These are phyloP conservation scores for Macrocybe gigantea DNA, from an alignment of 768 basidiomycete species.

Conservation along the genomic window DNA sequence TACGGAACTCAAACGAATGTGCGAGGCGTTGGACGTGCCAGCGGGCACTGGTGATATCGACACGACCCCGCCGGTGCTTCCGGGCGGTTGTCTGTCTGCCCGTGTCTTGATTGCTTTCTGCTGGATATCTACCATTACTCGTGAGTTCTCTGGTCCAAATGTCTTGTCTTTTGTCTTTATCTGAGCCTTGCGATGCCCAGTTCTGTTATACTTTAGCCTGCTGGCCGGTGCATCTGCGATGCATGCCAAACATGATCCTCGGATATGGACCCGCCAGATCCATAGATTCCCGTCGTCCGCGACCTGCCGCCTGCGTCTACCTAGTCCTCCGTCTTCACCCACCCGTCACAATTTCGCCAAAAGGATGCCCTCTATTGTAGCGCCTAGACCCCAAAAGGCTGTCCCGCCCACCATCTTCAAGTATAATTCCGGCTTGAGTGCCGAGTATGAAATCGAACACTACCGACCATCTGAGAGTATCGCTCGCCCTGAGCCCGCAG, in stretches of 20 bases:
- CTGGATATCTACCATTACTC: constrained; percentile 22
- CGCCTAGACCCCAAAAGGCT: constrained; percentile 36
- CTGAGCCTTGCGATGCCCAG: constrained; percentile 22
- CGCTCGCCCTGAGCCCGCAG: constrained; percentile 13
- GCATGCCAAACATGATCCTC: constrained; percentile 35
- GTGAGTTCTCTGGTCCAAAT: constrained; percentile 24
- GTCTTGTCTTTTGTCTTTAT: no score
- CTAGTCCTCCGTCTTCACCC: constrained; percentile 14
- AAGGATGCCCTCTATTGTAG: constrained; percentile 33
- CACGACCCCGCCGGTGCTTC: not conserved
- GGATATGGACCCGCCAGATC: constrained; percentile 39
- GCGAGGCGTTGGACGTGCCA: constrained; percentile 12
- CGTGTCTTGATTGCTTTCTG: constrained; percentile 53
- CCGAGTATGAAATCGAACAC: constrained; percentile 45
- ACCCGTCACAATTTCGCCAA: constrained; percentile 27
- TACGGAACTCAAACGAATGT: constrained; percentile 28
- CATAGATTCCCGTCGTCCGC: no score
- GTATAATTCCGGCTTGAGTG: constrained; percentile 32
- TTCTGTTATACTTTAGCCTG: constrained; percentile 51
- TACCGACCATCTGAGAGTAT: constrained; percentile 24
- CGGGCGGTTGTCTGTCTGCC: constrained; percentile 43
- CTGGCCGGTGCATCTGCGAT: constrained; percentile 40
- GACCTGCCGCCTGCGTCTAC: not conserved
- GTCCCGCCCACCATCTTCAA: constrained; percentile 27
- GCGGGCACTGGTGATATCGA: no score